A percentile compares a stretch with the other conserved stretches of the same genome.
These are phyloP conservation scores for Cryptosporidium parvum DNA, from an alignment of 169 alveolate species.

Conservation along the genomic window DNA sequence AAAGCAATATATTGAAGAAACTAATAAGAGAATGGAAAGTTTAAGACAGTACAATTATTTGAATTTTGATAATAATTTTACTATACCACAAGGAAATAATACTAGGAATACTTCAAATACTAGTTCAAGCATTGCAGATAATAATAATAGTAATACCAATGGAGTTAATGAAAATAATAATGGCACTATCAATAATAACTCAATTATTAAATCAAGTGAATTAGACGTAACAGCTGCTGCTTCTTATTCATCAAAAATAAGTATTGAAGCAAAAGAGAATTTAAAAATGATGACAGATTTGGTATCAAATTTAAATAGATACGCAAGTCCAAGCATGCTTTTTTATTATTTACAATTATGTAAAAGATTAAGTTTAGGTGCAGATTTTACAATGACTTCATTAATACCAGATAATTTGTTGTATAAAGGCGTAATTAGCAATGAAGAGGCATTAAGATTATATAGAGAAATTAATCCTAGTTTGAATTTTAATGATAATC, in stretches of 20 bases:
- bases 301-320: conserved; percentile 66
- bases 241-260: background rate
- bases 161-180: background rate
- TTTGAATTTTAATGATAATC: conserved; percentile 65
- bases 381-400: conserved; percentile 66
- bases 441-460: conserved; percentile 67
- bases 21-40: conserved; percentile 37
- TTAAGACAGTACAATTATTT: conserved; percentile 21
- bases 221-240: too few relatives aligned
- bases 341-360: conserved; percentile 69
- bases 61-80: conserved; percentile 29
- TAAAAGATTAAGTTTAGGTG: conserved; percentile 51
- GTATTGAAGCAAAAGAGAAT: conserved; percentile 28
- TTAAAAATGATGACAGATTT: conserved; percentile 33
- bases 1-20: conserved; percentile 67
- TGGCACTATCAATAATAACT: background rate
- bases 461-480: conserved; percentile 71
- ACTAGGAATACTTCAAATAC: background rate
- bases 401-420: conserved; percentile 62
- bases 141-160: background rate
- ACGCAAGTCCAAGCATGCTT: conserved; percentile 74
- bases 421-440: conserved; percentile 21
- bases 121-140: background rate
- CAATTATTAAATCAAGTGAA: background rate
- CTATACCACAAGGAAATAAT: background rate